Evolutionary conservation across 306 rosid species (phyloP).

Genomic region (Castanea crenata): DNA sequence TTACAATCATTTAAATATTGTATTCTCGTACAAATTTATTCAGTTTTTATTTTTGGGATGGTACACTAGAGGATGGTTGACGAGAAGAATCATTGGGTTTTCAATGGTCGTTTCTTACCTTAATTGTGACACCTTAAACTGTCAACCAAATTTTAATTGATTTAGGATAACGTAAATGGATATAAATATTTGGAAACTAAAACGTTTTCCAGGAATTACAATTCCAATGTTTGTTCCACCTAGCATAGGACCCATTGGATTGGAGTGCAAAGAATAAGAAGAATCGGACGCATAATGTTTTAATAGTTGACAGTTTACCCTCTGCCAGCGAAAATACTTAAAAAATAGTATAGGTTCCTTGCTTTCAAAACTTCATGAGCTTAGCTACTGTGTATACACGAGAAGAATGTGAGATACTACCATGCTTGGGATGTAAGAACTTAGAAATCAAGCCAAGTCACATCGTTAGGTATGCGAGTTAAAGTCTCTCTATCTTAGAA

Average conservation of each 20-base stretch:
- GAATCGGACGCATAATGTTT: background rate
- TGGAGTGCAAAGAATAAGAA: background rate
- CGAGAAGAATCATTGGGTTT: background rate
- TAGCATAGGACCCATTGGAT: background rate
- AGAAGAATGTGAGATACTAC: constrained; percentile 10
- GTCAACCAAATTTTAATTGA: background rate
- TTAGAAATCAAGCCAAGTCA: constrained; percentile 57
- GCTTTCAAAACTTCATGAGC: constrained; percentile 24
- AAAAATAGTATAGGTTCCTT: constrained; percentile 9
- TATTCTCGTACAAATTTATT: background rate
- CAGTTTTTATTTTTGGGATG: background rate
- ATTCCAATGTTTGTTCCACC: background rate
- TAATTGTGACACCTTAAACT: background rate
- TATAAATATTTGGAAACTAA: background rate
- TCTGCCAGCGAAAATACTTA: background rate
- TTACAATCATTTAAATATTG: background rate
- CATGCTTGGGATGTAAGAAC: constrained; percentile 54
- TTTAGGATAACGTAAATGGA: background rate
- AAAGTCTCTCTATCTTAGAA: constrained; percentile 48
- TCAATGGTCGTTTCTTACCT: background rate
- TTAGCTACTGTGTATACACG: constrained; percentile 1
- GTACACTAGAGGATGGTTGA: background rate
- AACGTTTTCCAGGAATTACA: background rate
- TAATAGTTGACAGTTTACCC: background rate
- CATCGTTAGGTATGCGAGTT: constrained; percentile 63